These are phyloP conservation scores for Cenchrus purpureus DNA, from an alignment of 176 grass and related monocot species.

Conservation along the genomic window DNA sequence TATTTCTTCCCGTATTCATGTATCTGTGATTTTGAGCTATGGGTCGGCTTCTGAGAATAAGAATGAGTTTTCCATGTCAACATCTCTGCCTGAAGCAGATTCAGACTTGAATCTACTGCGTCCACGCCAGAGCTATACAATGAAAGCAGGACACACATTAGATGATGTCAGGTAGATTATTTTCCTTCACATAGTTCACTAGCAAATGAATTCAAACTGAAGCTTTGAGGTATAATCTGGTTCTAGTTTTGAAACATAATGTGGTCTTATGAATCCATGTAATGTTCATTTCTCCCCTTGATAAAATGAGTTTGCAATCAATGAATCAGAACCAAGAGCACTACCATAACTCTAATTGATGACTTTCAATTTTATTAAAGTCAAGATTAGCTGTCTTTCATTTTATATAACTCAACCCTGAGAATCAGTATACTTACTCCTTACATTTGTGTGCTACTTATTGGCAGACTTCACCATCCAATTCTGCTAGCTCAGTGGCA, in stretches of 20 bases:
- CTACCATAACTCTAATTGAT: neutral
- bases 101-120: conserved; percentile 76
- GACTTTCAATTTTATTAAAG: neutral
- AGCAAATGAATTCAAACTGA: no score
- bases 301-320: neutral
- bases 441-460: conserved; percentile 3
- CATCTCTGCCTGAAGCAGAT: conserved; percentile 44
- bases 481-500: conserved; percentile 89
- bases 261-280: neutral
- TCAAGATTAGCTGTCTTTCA: neutral
- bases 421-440: neutral
- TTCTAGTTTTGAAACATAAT: neutral
- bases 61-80: conserved; percentile 39
- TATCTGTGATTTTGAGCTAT: conserved; percentile 81
- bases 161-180: conserved; percentile 53
- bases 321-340: neutral
- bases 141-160: conserved; percentile 80
- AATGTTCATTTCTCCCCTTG: neutral
- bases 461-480: conserved; percentile 84
- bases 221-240: neutral
- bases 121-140: conserved; percentile 84
- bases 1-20: conserved; percentile 63
- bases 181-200: no score
- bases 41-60: conserved; percentile 56
- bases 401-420: neutral